These are phyloP conservation scores for Prasinococcaceae sp. DNA, from an alignment of 139 green algal genomes.

Conservation along the genomic window DNA sequence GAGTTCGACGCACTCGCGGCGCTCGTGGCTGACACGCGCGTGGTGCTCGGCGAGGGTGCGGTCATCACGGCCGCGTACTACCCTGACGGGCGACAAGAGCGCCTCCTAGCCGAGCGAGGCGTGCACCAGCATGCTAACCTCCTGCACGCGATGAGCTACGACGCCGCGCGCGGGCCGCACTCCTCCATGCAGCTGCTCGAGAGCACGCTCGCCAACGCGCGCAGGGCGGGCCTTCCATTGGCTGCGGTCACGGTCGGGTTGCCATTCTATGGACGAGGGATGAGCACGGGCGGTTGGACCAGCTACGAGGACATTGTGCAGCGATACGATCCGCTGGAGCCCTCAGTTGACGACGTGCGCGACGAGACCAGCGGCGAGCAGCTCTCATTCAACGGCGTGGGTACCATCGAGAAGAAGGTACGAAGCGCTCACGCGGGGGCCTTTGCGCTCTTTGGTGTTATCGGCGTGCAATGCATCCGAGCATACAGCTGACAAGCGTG, in stretches of 20 bases:
- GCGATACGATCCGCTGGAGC: neutral
- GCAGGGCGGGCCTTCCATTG: too few relatives aligned
- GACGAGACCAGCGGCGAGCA: neutral
- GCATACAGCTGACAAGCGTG: too few relatives aligned
- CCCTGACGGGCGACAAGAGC: slow-evolving; percentile 15
- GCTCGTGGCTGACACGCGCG: neutral
- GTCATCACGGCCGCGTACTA: slow-evolving; percentile 8
- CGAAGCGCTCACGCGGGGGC: too few relatives aligned
- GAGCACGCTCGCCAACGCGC: neutral
- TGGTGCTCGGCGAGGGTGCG: neutral
- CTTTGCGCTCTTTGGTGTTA: too few relatives aligned
- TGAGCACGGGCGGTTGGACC: neutral
- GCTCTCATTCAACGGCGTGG: neutral
- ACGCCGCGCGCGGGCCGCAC: neutral
- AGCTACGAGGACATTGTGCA: slow-evolving; percentile 8
- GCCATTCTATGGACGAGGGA: slow-evolving; percentile 7
- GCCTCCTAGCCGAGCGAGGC: neutral
- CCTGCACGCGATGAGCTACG: slow-evolving; percentile 5
- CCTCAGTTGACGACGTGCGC: neutral
- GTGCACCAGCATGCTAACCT: neutral
- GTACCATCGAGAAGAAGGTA: too few relatives aligned
- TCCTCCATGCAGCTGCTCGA: neutral
- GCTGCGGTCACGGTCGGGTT: neutral
- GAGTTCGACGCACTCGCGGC: neutral
- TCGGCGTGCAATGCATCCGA: too few relatives aligned